Conservation (phyloP, 2,329 filamentous ascomycete species). For the Alternaria dauci region DNA sequence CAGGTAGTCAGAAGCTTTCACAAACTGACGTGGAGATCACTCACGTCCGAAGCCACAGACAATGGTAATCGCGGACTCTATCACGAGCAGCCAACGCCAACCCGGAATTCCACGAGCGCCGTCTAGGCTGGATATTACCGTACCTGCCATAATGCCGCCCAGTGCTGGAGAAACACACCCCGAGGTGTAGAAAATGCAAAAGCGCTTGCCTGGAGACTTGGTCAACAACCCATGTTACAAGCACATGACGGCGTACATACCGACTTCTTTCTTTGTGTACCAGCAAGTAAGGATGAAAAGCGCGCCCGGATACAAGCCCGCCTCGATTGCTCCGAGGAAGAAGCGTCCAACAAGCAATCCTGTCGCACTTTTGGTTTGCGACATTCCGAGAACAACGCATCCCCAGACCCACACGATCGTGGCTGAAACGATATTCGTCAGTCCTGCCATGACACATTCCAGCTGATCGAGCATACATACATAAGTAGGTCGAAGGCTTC, state of each 20-base stretch:
- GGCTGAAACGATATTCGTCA: background rate
- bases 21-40: background rate
- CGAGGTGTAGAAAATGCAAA: conserved; percentile 13
- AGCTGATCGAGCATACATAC: background rate
- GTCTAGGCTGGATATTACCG: conserved; percentile 9
- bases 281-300: background rate
- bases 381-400: background rate
- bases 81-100: conserved; percentile 9
- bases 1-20: background rate
- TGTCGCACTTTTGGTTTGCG: background rate
- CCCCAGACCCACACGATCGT: background rate
- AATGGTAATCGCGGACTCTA: conserved; percentile 7
- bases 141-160: conserved; percentile 12
- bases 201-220: conserved; percentile 10
- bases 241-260: background rate
- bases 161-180: conserved; percentile 10
- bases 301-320: background rate
- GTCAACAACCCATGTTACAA: background rate
- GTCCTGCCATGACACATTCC: background rate
- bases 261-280: background rate
- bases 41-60: conserved; percentile 1
- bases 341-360: background rate
- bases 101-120: conserved; percentile 9
- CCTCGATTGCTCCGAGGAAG: background rate
- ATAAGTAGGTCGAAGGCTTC: background rate